phyloP scores from a whole-genome alignment of 2,329 filamentous ascomycete species.

The Periconia sp. region DNA sequence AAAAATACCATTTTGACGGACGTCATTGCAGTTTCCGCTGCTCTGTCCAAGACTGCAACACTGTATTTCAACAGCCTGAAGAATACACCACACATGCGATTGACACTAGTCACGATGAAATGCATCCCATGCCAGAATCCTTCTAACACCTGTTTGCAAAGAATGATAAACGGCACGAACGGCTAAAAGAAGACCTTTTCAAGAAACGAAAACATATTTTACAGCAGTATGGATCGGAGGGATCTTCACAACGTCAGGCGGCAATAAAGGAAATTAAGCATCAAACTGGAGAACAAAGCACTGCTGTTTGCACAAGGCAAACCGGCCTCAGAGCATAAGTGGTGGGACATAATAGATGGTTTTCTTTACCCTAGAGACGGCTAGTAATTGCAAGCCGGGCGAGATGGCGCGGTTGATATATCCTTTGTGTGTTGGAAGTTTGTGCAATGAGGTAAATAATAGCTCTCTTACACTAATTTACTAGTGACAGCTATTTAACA shows the following conservation, averaged over 20 bases:
- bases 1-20: neutral
- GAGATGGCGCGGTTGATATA: conserved; percentile 1
- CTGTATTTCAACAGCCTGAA: conserved; percentile 1
- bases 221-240: neutral
- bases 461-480: too few relatives aligned
- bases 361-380: neutral
- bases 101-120: neutral
- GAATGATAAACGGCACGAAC: neutral
- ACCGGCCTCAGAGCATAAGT: neutral
- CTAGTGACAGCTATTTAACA: too few relatives aligned
- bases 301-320: conserved; percentile 1
- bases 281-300: conserved; percentile 1
- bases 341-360: neutral
- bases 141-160: neutral
- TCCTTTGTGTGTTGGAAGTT: neutral
- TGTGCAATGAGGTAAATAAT: too few relatives aligned
- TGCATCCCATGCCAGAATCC: neutral
- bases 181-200: neutral
- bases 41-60: neutral
- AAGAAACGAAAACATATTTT: neutral
- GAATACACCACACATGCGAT: conserved; percentile 2
- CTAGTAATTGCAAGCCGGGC: neutral
- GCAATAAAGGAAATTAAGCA: neutral
- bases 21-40: neutral
- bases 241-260: neutral